These are phyloP conservation scores for Magnusiomyces starmeri DNA, from an alignment of 1,139 yeast species.

Conservation along the genomic window DNA sequence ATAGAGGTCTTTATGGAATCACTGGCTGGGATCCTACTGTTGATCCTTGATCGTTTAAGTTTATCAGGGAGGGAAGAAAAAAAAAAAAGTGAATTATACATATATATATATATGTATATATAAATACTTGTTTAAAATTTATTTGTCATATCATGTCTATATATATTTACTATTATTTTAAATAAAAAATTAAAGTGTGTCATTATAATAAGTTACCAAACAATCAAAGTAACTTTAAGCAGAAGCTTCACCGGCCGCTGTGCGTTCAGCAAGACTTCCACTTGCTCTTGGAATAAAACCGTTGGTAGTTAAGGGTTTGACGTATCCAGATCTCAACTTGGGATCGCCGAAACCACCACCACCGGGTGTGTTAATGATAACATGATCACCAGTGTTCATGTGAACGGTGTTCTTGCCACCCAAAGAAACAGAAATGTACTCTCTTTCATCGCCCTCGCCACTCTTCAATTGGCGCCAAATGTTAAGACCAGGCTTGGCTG, in stretches of 20 bases:
- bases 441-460: conserved; percentile 23
- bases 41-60: neutral
- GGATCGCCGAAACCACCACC: conserved; percentile 38
- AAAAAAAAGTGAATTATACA: neutral
- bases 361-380: conserved; percentile 47
- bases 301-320: conserved; percentile 3
- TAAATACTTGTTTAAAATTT: neutral
- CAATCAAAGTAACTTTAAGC: conserved; percentile 2
- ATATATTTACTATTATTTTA: no score
- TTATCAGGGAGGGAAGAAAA: no score
- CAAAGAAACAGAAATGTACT: conserved; percentile 35
- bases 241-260: conserved; percentile 10
- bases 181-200: neutral
- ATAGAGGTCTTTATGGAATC: conserved; percentile 26
- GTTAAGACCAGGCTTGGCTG: conserved; percentile 55
- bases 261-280: conserved; percentile 13
- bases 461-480: conserved; percentile 38
- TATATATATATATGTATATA: neutral
- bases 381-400: conserved; percentile 48
- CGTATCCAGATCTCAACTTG: neutral
- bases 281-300: conserved; percentile 14
- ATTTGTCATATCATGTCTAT: neutral
- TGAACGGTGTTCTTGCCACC: conserved; percentile 54
- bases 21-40: conserved; percentile 19
- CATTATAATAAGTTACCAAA: neutral